A percentile compares a stretch with the other conserved stretches of the same genome.
These are phyloP conservation scores for Fusarium nelsonii DNA, from an alignment of 2,329 filamentous ascomycete genomes.

Conservation along the genomic window DNA sequence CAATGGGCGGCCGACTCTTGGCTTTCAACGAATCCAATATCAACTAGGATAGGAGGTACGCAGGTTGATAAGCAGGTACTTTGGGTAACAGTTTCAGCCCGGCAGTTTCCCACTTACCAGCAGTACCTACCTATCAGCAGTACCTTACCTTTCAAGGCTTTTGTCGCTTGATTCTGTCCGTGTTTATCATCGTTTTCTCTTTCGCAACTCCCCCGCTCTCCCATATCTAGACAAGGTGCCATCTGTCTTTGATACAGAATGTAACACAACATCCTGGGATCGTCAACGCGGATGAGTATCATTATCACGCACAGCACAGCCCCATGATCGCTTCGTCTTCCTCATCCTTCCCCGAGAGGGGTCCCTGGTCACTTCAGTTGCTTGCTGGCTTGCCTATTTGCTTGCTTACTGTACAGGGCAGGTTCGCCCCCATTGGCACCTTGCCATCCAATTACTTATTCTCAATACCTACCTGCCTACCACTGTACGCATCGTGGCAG, in stretches of 20 bases:
- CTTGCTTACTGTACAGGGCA: conserved; percentile 29
- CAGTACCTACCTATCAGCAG: neutral
- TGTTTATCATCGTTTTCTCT: conserved; percentile 16
- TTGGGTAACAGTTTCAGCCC: conserved; percentile 3
- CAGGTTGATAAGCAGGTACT: too few species aligned
- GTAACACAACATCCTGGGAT: conserved; percentile 26
- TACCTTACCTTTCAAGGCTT: conserved; percentile 17
- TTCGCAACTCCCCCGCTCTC: conserved; percentile 11
- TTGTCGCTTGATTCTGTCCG: neutral
- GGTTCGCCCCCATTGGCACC: conserved; percentile 28
- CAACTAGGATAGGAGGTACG: neutral
- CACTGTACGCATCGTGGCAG: neutral
- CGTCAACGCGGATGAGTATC: conserved; percentile 25
- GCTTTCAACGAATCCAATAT: conserved; percentile 14
- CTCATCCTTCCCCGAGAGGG: conserved; percentile 10
- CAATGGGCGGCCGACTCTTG: conserved; percentile 32
- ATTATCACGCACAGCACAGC: conserved; percentile 39
- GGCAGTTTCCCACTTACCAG: conserved; percentile 24
- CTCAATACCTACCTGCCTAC: neutral
- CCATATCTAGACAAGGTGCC: conserved; percentile 17
- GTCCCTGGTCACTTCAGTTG: neutral
- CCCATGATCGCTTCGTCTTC: conserved; percentile 25
- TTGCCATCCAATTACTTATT: conserved; percentile 17
- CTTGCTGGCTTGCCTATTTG: conserved; percentile 15
- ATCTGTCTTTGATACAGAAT: conserved; percentile 20